Percentiles rank a stretch among this genome's conserved stretches.
phyloP scores from a whole-genome alignment of 768 basidiomycete species.

The Leucocoprinus sp. region DNA sequence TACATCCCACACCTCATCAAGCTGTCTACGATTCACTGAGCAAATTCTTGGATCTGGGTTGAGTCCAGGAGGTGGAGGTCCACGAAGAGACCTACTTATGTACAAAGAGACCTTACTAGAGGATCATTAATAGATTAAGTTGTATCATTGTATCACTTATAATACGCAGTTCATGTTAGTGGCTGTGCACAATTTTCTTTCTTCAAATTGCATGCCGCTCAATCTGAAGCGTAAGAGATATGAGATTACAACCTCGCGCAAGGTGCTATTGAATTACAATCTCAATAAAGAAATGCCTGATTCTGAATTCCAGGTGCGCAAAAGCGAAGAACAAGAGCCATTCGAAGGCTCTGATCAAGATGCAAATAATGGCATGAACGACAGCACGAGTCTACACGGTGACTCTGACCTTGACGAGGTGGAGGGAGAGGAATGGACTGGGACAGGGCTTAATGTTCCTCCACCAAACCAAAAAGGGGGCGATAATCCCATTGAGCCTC shows the following conservation, averaged over 20 bases:
- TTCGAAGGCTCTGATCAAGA: constrained; percentile 7
- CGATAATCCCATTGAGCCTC: constrained; percentile 39
- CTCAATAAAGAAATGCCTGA: not conserved
- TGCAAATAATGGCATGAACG: constrained; percentile 8
- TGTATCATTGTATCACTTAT: constrained; percentile 3
- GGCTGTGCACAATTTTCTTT: constrained; percentile 13
- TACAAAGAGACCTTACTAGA: not conserved
- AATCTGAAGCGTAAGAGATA: constrained; percentile 21
- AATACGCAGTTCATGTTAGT: constrained; percentile 4
- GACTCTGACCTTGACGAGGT: not conserved
- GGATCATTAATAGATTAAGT: not conserved
- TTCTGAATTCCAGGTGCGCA: constrained; percentile 5
- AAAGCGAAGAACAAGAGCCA: constrained; percentile 2
- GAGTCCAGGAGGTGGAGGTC: constrained; percentile 8
- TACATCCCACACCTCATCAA: constrained; percentile 68
- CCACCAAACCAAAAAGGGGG: not conserved
- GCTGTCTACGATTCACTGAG: constrained; percentile 55
- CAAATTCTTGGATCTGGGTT: constrained; percentile 30
- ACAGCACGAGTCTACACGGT: constrained; percentile 3
- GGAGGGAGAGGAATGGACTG: constrained; percentile 12
- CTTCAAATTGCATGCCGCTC: constrained; percentile 13
- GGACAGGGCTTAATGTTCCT: not conserved
- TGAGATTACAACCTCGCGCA: constrained; percentile 10
- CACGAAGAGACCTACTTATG: not conserved
- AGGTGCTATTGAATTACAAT: constrained; percentile 11